A percentile compares a stretch with the other conserved stretches of the same genome.
phyloP scores from a whole-genome alignment of 306 rosid species.

The Hippophae gyantsensis region DNA sequence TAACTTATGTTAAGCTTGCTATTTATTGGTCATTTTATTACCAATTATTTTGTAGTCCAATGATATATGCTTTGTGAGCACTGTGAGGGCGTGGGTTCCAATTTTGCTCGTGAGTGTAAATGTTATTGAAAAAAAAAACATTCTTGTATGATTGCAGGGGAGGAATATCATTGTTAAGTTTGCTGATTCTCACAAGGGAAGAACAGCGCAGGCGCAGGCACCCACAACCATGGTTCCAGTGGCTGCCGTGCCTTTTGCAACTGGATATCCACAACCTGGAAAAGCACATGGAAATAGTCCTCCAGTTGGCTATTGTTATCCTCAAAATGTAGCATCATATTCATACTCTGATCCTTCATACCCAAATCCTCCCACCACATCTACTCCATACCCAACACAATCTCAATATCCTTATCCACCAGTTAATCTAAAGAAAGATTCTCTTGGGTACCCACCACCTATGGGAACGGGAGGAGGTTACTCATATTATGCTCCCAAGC shows the following conservation, averaged over 20 bases:
- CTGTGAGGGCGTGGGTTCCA: no score
- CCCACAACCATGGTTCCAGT: constrained; percentile 37
- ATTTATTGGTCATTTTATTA: no score
- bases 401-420: constrained; percentile 46
- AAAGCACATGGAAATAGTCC: constrained; percentile 26
- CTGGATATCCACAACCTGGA: constrained; percentile 59
- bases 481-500: constrained; percentile 57
- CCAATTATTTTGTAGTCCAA: no score
- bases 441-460: constrained; percentile 28
- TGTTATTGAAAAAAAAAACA: background rate
- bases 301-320: constrained; percentile 41
- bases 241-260: constrained; percentile 39
- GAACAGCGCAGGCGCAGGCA: constrained; percentile 34
- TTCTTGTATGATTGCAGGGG: constrained; percentile 41
- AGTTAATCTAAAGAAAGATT: constrained; percentile 34
- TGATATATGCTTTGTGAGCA: no score
- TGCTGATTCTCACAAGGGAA: constrained; percentile 64
- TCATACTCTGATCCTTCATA: constrained; percentile 46
- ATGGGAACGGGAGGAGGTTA: constrained; percentile 47
- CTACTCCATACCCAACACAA: constrained; percentile 39
- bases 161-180: constrained; percentile 59
- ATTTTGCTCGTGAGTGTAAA: no score
- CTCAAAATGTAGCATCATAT: constrained; percentile 47
- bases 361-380: constrained; percentile 34
- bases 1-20: no score